Evolutionary conservation across 2,329 filamentous ascomycete species (phyloP), one percentile per base, ranked within the genome.

Genomic region (Trichoderma sp.): DNA sequence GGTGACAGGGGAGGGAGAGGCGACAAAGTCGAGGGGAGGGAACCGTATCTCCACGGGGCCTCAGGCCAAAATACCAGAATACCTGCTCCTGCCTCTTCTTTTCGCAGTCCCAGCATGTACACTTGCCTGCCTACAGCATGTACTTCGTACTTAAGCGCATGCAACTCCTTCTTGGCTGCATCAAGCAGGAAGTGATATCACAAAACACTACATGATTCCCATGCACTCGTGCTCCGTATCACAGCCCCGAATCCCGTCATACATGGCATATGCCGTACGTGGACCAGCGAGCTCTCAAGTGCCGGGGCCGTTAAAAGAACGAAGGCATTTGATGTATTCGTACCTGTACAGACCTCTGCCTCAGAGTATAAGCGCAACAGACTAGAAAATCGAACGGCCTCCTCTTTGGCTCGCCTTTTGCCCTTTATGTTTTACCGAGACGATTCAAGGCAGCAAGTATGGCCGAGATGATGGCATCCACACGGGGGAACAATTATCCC

Each of bases 381-480:
- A 12, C 9, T n/a, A 53, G 45, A 53, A 21, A 9, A 50, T 0
- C 18, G 45, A 50, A 53, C 0, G 3, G 45, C 45, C 45, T 53
- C 18, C 21, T 68, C 45, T 41, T 38, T 59, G 7, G 14, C 21
- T 68, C 27, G 53, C 50, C 27, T 69, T 38, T n/a, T 71, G 41
- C 35, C 33, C 18, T 62, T 45, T 62, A 16, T 50, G 21, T 62
- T 16, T 41, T 29, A 63, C 35, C 35, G 56, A 45, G 24, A 31
- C 53, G 45, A 21, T 53, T 53, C 12, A 41, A 41, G 33, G 45
- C 21, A 69, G 66, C 66, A 59, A 59, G 62, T 50, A 50, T 71
- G 24, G 68, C 35, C 53, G 68, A 71, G 38, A 62, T 71, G 59
- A 50, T 24, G 29, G 59, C 41, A 53, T 38, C 67, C 67, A 71